phyloP scores from a whole-genome alignment of 2,329 filamentous ascomycete species.

The Aspergillus calidoustus region DNA sequence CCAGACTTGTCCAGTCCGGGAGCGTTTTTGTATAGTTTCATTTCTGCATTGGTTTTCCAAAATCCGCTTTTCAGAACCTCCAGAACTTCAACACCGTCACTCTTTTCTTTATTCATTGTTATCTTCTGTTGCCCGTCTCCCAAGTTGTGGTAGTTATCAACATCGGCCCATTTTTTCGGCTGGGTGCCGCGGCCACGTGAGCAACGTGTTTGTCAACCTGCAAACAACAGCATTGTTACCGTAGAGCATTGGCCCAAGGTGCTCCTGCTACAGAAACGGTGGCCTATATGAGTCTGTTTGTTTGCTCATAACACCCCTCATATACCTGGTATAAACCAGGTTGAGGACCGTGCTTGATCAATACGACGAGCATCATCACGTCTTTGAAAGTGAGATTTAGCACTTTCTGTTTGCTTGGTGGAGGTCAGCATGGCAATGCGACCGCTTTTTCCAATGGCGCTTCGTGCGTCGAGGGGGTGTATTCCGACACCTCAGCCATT shows the following conservation, averaged over 20 bases:
- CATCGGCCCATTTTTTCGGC: background rate
- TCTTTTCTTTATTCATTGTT: background rate
- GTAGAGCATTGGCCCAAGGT: background rate
- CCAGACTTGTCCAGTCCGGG: background rate
- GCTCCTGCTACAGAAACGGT: background rate
- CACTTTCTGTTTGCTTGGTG: background rate
- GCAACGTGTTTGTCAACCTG: slow-evolving; percentile 7
- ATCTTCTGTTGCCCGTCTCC: background rate
- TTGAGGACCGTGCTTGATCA: background rate
- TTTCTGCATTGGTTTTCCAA: background rate
- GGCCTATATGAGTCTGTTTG: background rate
- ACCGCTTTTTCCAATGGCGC: slow-evolving; percentile 13
- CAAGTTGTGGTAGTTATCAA: background rate
- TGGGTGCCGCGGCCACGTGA: slow-evolving; percentile 7
- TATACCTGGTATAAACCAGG: slow-evolving; percentile 8
- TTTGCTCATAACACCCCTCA: slow-evolving; percentile 3
- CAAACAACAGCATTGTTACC: background rate
- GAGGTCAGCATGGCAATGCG: slow-evolving; percentile 22
- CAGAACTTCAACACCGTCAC: background rate
- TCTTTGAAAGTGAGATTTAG: background rate
- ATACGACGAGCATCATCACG: background rate
- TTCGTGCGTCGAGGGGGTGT: slow-evolving; percentile 20
- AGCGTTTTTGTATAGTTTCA: slow-evolving; percentile 16
- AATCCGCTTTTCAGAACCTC: background rate
- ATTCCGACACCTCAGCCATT: slow-evolving; percentile 2